Percentiles rank a stretch among this genome's conserved stretches.
These are phyloP conservation scores for Talaromyces sp. DNA, from an alignment of 2,329 filamentous ascomycete species.

Conservation along the genomic window DNA sequence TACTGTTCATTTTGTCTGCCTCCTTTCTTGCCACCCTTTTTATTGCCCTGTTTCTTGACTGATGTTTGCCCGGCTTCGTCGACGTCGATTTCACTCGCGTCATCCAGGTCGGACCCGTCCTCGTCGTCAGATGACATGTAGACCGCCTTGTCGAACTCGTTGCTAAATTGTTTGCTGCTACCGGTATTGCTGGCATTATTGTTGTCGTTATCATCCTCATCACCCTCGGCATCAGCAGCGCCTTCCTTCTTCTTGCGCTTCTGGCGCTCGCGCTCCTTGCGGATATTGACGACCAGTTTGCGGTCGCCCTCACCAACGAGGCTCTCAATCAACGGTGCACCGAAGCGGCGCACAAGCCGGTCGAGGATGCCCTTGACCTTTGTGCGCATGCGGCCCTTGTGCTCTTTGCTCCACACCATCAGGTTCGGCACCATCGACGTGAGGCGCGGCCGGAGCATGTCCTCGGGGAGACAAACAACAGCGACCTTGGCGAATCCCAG, in stretches of 20 bases:
- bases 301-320: conserved; percentile 79
- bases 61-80: conserved; percentile 27
- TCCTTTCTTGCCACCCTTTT: background rate
- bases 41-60: conserved; percentile 39
- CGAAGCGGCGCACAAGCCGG: conserved; percentile 87
- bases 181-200: conserved; percentile 40
- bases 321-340: conserved; percentile 72
- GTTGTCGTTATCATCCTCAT: conserved; percentile 49
- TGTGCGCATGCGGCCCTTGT: conserved; percentile 93
- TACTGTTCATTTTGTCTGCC: conserved; percentile 52
- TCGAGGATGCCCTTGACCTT: conserved; percentile 99
- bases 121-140: conserved; percentile 54
- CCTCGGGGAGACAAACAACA: conserved; percentile 75
- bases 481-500: conserved; percentile 97
- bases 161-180: conserved; percentile 59
- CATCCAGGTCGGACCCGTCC: conserved; percentile 58
- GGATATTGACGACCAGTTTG: conserved; percentile 89
- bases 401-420: conserved; percentile 94
- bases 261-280: conserved; percentile 85
- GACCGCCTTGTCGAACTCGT: conserved; percentile 92
- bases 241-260: conserved; percentile 81
- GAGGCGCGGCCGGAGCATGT: conserved; percentile 74
- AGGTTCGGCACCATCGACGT: conserved; percentile 77
- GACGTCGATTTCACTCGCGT: conserved; percentile 43
- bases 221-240: conserved; percentile 47